Conservation (phyloP, 306 rosid genomes). For the Prunus salicina region DNA sequence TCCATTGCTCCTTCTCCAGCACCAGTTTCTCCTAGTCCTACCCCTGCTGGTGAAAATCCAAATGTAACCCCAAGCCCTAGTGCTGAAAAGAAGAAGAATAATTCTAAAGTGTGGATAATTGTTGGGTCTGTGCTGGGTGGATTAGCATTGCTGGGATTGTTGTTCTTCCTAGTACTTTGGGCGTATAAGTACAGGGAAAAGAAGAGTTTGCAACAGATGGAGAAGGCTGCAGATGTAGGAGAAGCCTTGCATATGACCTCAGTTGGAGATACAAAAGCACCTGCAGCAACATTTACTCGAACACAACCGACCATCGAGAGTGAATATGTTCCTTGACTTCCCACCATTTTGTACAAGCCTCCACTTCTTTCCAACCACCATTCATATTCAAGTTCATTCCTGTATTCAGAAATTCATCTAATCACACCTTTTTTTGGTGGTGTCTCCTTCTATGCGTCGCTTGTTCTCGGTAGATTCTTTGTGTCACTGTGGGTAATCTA, state of each 20-base stretch:
- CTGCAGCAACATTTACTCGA: conserved; percentile 78
- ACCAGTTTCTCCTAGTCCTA: conserved; percentile 34
- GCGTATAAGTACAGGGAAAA: conserved; percentile 44
- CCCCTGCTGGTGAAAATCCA: conserved; percentile 28
- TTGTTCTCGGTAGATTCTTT: conserved; percentile 41
- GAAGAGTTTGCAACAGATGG: conserved; percentile 81
- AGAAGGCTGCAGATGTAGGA: conserved; percentile 82
- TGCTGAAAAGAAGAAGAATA: conserved; percentile 35
- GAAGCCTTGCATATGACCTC: conserved; percentile 85
- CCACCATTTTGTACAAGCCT: conserved; percentile 45
- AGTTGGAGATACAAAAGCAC: conserved; percentile 79
- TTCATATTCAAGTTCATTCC: conserved; percentile 48
- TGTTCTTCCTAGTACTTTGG: conserved; percentile 55
- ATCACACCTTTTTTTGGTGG: conserved; percentile 42
- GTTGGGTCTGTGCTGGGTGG: conserved; percentile 89
- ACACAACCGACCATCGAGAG: conserved; percentile 91
- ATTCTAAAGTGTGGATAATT: conserved; percentile 53
- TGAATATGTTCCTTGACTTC: conserved; percentile 74
- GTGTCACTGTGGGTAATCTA: conserved; percentile 56
- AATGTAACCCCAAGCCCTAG: conserved; percentile 23
- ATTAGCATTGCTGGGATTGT: conserved; percentile 45
- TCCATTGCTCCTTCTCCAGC: conserved; percentile 45
- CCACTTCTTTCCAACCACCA: conserved; percentile 18
- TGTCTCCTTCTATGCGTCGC: conserved; percentile 8
- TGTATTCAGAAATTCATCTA: conserved; percentile 47